Percentiles rank a stretch among this genome's conserved stretches.
Evolutionary conservation across 352 stramenopile species (phyloP).

Genomic region (Phytopythium montanum): DNA sequence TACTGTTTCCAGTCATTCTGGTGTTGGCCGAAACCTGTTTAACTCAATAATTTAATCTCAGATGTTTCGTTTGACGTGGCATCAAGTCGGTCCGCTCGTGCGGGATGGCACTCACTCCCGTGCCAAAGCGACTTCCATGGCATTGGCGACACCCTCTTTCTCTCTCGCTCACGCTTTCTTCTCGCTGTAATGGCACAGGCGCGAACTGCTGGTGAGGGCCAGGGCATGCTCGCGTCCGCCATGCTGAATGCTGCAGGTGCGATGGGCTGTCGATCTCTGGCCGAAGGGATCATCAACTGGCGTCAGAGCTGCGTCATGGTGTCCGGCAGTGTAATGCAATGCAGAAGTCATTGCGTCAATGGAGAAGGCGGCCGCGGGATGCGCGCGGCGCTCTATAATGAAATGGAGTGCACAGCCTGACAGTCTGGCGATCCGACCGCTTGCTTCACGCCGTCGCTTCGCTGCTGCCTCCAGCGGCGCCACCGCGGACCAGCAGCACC

Average conservation of each 20-base stretch:
- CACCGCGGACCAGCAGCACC: conserved; percentile 38
- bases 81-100: too few species aligned
- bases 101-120: too few species aligned
- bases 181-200: neutral
- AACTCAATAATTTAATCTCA: too few species aligned
- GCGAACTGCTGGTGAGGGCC: neutral
- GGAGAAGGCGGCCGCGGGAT: neutral
- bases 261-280: neutral
- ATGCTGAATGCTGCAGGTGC: neutral
- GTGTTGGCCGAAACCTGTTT: neutral
- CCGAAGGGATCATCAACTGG: neutral
- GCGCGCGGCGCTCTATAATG: neutral
- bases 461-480: neutral
- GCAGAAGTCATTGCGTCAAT: too few species aligned
- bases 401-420: neutral
- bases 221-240: neutral
- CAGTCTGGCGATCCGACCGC: too few species aligned
- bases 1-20: neutral
- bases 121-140: too few species aligned
- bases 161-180: neutral
- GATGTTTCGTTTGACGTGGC: too few species aligned
- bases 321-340: too few species aligned
- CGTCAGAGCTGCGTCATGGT: neutral
- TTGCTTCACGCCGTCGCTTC: neutral
- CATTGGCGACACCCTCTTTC: too few species aligned